Conservation (phyloP, 1,139 yeast species). For the Candida sanyaensis region DNA sequence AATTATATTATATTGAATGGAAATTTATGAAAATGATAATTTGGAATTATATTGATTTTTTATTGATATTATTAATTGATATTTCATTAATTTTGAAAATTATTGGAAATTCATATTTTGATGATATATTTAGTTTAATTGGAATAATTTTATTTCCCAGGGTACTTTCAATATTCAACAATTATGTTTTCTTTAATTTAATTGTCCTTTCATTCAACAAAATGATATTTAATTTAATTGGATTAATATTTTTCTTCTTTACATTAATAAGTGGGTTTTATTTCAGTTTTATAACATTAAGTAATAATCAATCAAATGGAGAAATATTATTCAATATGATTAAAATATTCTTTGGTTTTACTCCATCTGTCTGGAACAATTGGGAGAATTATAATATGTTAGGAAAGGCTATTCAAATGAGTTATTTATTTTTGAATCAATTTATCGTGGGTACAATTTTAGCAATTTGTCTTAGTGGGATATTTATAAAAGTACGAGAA, state of each 20-base stretch:
- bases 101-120: slow-evolving; percentile 19
- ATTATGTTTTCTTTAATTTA: slow-evolving; percentile 55
- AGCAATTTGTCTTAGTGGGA: slow-evolving; percentile 56
- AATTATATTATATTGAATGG: slow-evolving; percentile 45
- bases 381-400: slow-evolving; percentile 54
- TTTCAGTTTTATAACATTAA: slow-evolving; percentile 56
- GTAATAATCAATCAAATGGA: slow-evolving; percentile 44
- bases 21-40: slow-evolving; percentile 37
- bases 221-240: slow-evolving; percentile 57
- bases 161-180: slow-evolving; percentile 54
- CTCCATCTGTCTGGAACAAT: slow-evolving; percentile 65
- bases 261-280: slow-evolving; percentile 61
- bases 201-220: slow-evolving; percentile 53
- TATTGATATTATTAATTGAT: slow-evolving; percentile 33
- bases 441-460: slow-evolving; percentile 59
- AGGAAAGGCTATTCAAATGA: slow-evolving; percentile 52
- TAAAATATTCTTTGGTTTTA: slow-evolving; percentile 60
- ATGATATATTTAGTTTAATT: slow-evolving; percentile 43
- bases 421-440: slow-evolving; percentile 57
- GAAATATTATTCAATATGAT: slow-evolving; percentile 58
- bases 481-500: slow-evolving; percentile 40
- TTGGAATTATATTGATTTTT: slow-evolving; percentile 44
- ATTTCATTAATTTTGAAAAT: slow-evolving; percentile 28
- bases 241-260: slow-evolving; percentile 52
- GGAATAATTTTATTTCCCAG: slow-evolving; percentile 59